phyloP scores from a whole-genome alignment of 768 basidiomycete genomes.

The Leccinum variicolor region DNA sequence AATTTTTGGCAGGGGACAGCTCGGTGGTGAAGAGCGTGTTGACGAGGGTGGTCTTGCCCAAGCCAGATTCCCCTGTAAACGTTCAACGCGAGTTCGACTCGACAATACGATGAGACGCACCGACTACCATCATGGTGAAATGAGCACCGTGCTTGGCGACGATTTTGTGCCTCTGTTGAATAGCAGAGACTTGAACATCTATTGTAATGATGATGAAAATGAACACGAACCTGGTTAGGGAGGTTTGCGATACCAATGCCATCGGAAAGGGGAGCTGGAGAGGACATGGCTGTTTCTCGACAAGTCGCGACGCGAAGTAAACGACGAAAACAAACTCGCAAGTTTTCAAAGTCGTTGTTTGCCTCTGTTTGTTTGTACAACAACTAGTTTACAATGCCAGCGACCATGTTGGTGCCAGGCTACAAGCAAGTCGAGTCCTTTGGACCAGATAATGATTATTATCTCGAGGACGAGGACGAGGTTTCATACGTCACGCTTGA shows the following conservation, averaged over 20 bases:
- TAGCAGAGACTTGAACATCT: neutral
- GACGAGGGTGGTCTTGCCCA: conserved; percentile 96
- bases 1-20: conserved; percentile 89
- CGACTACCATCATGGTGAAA: conserved; percentile 99
- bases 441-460: conserved; percentile 66
- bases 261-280: conserved; percentile 44
- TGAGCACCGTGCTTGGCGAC: conserved; percentile 96
- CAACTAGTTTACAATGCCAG: conserved; percentile 14
- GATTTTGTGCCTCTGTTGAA: conserved; percentile 90
- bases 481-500: conserved; percentile 72
- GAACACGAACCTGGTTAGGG: conserved; percentile 83
- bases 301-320: conserved; percentile 15
- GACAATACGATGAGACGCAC: conserved; percentile 37
- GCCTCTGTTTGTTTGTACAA: conserved; percentile 24
- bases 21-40: conserved; percentile 99
- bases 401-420: conserved; percentile 44
- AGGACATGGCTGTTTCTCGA: conserved; percentile 27
- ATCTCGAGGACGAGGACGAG: conserved; percentile 53
- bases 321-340: conserved; percentile 14
- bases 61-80: conserved; percentile 83
- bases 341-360: conserved; percentile 27
- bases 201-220: neutral
- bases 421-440: conserved; percentile 67
- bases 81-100: neutral
- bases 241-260: conserved; percentile 95